Evolutionary conservation across 169 alveolate genomes (phyloP).

Genomic region (Perkinsus chesapeaki): DNA sequence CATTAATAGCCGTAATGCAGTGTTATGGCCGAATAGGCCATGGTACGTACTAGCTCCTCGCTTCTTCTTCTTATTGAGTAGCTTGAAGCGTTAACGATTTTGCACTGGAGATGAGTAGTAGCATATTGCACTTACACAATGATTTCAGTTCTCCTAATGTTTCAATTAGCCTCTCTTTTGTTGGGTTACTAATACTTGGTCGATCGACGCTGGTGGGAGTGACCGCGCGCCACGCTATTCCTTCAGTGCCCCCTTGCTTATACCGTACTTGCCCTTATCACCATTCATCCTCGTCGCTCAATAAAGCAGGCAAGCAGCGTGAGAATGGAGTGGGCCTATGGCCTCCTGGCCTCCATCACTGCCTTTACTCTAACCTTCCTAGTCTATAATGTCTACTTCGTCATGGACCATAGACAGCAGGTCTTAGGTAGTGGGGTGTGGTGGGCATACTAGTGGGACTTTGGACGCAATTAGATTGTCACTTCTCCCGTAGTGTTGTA

Average conservation of each 20-base stretch:
- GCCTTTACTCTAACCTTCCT: not conserved
- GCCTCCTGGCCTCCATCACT: not conserved
- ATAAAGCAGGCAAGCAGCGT: not conserved
- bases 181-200: not conserved
- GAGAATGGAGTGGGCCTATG: not conserved
- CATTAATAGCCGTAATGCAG: not conserved
- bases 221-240: no score
- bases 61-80: no score
- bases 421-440: not conserved
- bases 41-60: not conserved
- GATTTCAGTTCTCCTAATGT: not conserved
- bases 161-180: not conserved
- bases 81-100: not conserved
- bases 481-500: no score
- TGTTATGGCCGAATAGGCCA: not conserved
- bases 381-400: not conserved
- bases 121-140: not conserved
- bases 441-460: not conserved
- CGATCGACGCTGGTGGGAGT: no score
- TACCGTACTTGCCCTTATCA: not conserved
- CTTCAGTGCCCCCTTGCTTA: no score
- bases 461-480: no score
- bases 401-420: not conserved
- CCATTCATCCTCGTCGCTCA: not conserved
- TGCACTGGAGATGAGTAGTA: not conserved